Evolutionary conservation across 2,329 filamentous ascomycete genomes (phyloP).

Genomic region (Diaporthe aspalathi): DNA sequence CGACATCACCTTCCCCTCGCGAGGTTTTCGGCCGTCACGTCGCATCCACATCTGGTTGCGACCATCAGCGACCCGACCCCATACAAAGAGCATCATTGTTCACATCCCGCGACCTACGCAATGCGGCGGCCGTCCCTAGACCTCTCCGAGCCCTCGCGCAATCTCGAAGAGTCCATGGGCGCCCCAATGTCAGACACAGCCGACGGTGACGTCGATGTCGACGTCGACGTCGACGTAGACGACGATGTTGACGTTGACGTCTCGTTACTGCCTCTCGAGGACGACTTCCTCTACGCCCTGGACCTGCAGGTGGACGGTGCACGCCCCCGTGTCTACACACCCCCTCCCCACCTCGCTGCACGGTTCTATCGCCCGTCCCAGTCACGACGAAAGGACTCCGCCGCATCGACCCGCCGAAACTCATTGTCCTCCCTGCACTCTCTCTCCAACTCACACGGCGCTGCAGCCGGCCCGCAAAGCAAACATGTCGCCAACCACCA

Average conservation of each 20-base stretch:
- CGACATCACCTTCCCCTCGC: background rate
- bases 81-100: background rate
- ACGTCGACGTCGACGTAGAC: slow-evolving; percentile 38
- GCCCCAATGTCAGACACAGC: slow-evolving; percentile 41
- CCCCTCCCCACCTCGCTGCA: slow-evolving; percentile 81
- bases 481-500: slow-evolving; percentile 83
- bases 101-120: slow-evolving; percentile 52
- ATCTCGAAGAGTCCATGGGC: slow-evolving; percentile 47
- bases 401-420: slow-evolving; percentile 82
- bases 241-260: slow-evolving; percentile 38
- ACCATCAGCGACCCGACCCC: slow-evolving; percentile 1
- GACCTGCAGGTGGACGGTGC: slow-evolving; percentile 34
- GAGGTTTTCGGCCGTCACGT: background rate
- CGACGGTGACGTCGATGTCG: slow-evolving; percentile 40
- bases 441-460: slow-evolving; percentile 70
- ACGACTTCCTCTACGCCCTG: slow-evolving; percentile 38
- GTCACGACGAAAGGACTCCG: slow-evolving; percentile 78
- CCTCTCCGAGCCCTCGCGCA: slow-evolving; percentile 47
- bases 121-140: slow-evolving; percentile 49
- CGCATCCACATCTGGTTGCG: background rate
- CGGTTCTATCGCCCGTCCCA: slow-evolving; percentile 78
- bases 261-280: slow-evolving; percentile 24
- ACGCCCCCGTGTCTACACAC: slow-evolving; percentile 62
- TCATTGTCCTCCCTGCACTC: slow-evolving; percentile 82
- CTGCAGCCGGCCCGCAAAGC: slow-evolving; percentile 72